Base-by-base conservation (phyloP, 768 basidiomycete species). In the Trametes gibbosa region DNA sequence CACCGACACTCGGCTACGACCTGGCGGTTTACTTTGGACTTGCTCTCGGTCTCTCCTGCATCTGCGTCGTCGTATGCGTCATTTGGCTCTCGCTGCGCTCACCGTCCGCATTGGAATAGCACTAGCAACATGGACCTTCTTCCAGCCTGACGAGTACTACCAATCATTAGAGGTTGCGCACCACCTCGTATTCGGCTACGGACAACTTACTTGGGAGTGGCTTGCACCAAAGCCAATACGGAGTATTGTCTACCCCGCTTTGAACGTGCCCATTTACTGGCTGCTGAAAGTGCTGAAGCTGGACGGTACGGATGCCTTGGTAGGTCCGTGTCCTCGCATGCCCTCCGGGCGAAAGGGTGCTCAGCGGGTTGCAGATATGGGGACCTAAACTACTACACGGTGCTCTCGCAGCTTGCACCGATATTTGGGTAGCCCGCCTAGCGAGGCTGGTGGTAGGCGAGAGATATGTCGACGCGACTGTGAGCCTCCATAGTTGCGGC, bases 141-240 rank as follows among this genome's bases (percentile, higher is more conserved):
- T 98, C 71, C 95, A 98, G 71, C 95, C 97, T 9, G 97, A 99
- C 72, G 97, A 98, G 73, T 96, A 90, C 73, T 98, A 89, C 66
- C 97, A 99, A 70, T 83, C 94, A 6, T 80, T 98, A 43, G 97
- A 99, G 70, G 89, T 92, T 46, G 97, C 97, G 0, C 90, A 98
- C 71, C 80, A 79, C 56, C 74, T 86, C 42, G 92, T 97, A 50
- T 98, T 92, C 70, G 94, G 95, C 46, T 93, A 93, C 73, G 96
- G 95, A 2, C 81, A 87, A 64, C 77, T 94, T 41, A 98, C 95
- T 23, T 99, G 97, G 97, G 97, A 99, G 77, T 99, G 97, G 97
- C 74, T 81, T 43, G 74, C 80, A 50, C 74, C 79, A 21, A 71
- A 70, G 14, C 91, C 92, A 6, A 86, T 95, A 66, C 83, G 93